These are phyloP conservation scores for Sungouiozyma intestinalis DNA, from an alignment of 805 yeast species.

Conservation along the genomic window DNA sequence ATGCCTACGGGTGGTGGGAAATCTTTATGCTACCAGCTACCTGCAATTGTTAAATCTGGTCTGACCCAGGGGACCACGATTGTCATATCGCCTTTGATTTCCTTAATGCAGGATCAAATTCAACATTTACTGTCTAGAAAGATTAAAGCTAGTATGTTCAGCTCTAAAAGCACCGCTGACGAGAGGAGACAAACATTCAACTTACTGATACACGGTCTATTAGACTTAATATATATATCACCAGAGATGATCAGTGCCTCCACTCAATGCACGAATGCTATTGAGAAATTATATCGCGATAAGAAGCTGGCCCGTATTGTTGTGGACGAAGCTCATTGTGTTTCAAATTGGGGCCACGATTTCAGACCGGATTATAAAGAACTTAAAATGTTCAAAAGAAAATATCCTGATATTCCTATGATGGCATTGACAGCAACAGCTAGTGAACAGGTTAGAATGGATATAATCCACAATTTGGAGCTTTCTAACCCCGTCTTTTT, in stretches of 20 bases:
- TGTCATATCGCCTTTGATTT: conserved; percentile 89
- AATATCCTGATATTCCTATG: conserved; percentile 74
- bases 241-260: conserved; percentile 92
- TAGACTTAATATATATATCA: conserved; percentile 77
- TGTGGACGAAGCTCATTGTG: conserved; percentile 97
- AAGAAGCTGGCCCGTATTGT: conserved; percentile 72
- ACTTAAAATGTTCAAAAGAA: conserved; percentile 58
- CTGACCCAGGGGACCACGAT: conserved; percentile 75
- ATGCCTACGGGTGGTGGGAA: conserved; percentile 99
- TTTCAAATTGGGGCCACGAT: conserved; percentile 98
- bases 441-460: conserved; percentile 78
- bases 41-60: conserved; percentile 75
- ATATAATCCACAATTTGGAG: conserved; percentile 70
- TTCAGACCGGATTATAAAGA: conserved; percentile 92
- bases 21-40: conserved; percentile 89
- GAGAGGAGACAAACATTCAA: conserved; percentile 58
- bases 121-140: conserved; percentile 59
- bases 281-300: conserved; percentile 45
- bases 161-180: conserved; percentile 58
- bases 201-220: conserved; percentile 51
- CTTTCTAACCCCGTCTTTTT: conserved; percentile 53
- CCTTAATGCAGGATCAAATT: conserved; percentile 97
- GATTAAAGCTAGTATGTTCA: conserved; percentile 81
- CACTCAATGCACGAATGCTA: conserved; percentile 52
- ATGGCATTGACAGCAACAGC: conserved; percentile 99